Conservation (phyloP, 163 green algal species). For the Chlamydomonas reinhardtii region DNA sequence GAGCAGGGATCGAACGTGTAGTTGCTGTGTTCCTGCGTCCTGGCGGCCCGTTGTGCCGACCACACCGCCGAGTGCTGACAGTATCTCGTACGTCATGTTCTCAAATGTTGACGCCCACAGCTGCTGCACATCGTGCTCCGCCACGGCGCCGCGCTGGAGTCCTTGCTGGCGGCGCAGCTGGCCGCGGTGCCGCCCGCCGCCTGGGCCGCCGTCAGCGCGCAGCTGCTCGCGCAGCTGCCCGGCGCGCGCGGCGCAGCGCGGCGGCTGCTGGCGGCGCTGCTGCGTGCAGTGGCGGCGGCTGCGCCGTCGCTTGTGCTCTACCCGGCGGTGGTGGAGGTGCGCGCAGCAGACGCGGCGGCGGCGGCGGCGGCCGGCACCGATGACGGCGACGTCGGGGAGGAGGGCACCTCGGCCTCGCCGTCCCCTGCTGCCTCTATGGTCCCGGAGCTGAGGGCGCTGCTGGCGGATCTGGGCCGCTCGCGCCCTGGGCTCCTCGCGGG, state of each 20-base stretch:
- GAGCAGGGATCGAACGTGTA: too few relatives aligned
- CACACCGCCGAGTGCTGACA: too few relatives aligned
- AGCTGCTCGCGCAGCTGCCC: slow-evolving; percentile 75
- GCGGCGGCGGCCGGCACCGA: neutral
- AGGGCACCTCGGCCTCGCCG: too few relatives aligned
- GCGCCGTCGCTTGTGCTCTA: slow-evolving; percentile 68
- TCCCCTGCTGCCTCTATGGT: slow-evolving; percentile 33
- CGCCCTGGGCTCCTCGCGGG: slow-evolving; percentile 60
- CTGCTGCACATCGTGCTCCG: slow-evolving; percentile 60
- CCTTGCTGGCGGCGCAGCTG: slow-evolving; percentile 30
- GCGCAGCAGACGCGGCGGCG: slow-evolving; percentile 20
- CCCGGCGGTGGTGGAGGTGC: slow-evolving; percentile 55
- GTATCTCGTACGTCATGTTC: too few relatives aligned
- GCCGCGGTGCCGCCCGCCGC: slow-evolving; percentile 43
- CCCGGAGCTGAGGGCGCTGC: slow-evolving; percentile 55
- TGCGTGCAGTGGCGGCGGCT: slow-evolving; percentile 51
- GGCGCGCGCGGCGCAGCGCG: slow-evolving; percentile 18
- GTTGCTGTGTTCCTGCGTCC: too few relatives aligned
- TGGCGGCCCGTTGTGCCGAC: too few relatives aligned
- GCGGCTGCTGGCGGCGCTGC: slow-evolving; percentile 51
- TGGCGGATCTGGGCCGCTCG: slow-evolving; percentile 49
- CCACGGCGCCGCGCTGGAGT: slow-evolving; percentile 42
- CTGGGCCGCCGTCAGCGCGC: slow-evolving; percentile 71
- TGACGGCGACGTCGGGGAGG: neutral
- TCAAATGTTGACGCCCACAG: too few relatives aligned